Base-by-base conservation (phyloP, 2,329 filamentous ascomycete genomes). In the Trichoderma semiorbis region DNA sequence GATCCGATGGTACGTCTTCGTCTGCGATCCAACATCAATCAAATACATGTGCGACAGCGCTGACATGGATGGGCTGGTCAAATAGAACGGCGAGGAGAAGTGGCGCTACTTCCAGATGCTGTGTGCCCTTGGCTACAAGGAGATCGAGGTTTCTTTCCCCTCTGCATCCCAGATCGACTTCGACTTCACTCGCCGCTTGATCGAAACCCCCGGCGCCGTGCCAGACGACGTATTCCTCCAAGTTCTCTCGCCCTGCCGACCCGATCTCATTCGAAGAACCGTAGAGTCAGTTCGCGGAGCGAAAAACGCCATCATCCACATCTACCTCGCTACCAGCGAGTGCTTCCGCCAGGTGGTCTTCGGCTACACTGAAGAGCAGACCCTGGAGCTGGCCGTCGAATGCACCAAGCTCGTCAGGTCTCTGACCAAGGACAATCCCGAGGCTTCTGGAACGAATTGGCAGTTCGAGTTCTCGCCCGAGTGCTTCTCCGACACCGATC, bases 51-150 rank as follows among this genome's bases (percentile, higher is more conserved):
- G 26, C 36, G 11, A 43, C 11, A 14, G 26, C 14, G 24, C 62
- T 65, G 62, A 65, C 62, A 32, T 34, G 43, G 5, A 24, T 34
- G 43, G 5, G 43, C 11, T 47, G 26, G 39, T 65, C 18, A 53
- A 65, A 65, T 14, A 65, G 62, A 65, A 53, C 43, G 62, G 62
- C n/a, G 62, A 65, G 24, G 62, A 65, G 18, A 65, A 65, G 26
- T 65, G 62, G 62, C 62, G 62, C 62, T 65, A 65, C 28, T 65
- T 65, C 26, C n/a, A 65, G 43, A 65, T 65, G 62, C 28, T 65
- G 62, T 65, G 62, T n/a, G 43, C 16, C 26, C 62, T 65, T 16
- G 62, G 62, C 26, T 65, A 65, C 62, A 65, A 65, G 43, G 62
- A 65, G 2, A 65, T 65, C 24, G 62, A 65, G 62, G 62, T 65